Evolutionary conservation across 2,329 filamentous ascomycete species (phyloP), one percentile per base, ranked within the genome.

Genomic region (Diaporthe citriasiana): DNA sequence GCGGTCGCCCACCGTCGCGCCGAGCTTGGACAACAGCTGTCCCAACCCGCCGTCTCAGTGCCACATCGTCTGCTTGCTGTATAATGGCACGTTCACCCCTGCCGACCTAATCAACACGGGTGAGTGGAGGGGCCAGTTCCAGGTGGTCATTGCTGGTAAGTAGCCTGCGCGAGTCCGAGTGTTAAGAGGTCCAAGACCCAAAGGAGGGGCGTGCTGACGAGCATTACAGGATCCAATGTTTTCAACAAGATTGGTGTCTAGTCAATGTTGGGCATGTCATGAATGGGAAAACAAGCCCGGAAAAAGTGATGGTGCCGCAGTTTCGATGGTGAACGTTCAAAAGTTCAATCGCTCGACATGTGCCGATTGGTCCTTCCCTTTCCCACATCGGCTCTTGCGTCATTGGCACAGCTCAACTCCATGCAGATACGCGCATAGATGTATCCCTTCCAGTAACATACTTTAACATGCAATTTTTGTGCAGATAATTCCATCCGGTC

Each of bases 71-170:
- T 72, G 70, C 27, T 35, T 47, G 45, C 35, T 63, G 15, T 72
- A 66, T 15, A 50, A 50, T 33, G 51, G 53, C n/a, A 55, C 9
- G 0, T 40, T 72, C 10, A 40, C 45, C 22, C 4, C 35, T 12
- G 30, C 19, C 30, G 60, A 72, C 30, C 3, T 72, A 12, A 38
- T 15, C n/a, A 69, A 40, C 38, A n/a, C 27, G 15, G 69, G 73
- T 42, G 69, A 74, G 35, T 53, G 27, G 22, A 71, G 60, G 42
- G 51, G 27, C 19, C 53, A 63, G 3, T 72, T 70, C 45, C 19
- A 63, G 45, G 55, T 69, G 8, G 60, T 69, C 35, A 53, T 72
- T 25, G 53, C 73, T 8, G 73, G 69, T 63, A 12, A 69, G 73
- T 72, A 30, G 12, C 19, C 22, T 7, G 19, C 51, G 19, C 17